Evolutionary conservation across 2,329 filamentous ascomycete genomes (phyloP), one percentile per base, ranked within the genome.

Genomic region (Calonectria ilicicola): DNA sequence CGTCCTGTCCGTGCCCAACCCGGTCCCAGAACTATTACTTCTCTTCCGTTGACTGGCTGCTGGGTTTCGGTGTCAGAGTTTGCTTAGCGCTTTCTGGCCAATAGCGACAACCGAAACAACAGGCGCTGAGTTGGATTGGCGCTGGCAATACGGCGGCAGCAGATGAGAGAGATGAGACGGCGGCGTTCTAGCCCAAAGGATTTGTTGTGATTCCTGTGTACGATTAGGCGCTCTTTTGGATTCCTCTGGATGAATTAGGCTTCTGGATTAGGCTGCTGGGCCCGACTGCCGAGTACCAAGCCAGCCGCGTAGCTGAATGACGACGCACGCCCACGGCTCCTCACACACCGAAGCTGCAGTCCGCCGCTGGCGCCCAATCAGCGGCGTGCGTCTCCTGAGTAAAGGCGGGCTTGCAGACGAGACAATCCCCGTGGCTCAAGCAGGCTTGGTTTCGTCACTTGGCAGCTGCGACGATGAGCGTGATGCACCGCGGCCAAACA

Each of bases 151-250:
- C 67, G 51, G 68, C 70, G 64, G 74, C 65, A 78, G 67, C 74
- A 69, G 62, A 66, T 71, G 64, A 47, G 51, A 60, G 74, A 69
- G 62, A 66, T 71, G 64, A 47, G 51, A 60, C 32, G 67, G 70
- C 70, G 53, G 66, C 72, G 51, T 67, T 76, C 69, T 76, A 67
- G 53, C 47, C 75, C 72, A 77, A 79, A 62, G 53, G 71, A 69
- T 67, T 63, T 63, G 40, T 15, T 23, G 19, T 15, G 44, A n/a
- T 17, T 51, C 51, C 21, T 42, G 27, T 5, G 19, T 63, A 35
- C 38, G 49, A 35, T 38, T 17, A 35, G 19, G 67, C 38, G 46
- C 38, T 62, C 32, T 10, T 35, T 35, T 35, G 32, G 32, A 12
- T 35, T 14, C 10, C 8, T 35, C 32, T 14, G 32, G 10, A 35